Evolutionary conservation across 768 basidiomycete species (phyloP), one percentile per base, ranked within the genome.

Genomic region (Hygrocybe coccinea): DNA sequence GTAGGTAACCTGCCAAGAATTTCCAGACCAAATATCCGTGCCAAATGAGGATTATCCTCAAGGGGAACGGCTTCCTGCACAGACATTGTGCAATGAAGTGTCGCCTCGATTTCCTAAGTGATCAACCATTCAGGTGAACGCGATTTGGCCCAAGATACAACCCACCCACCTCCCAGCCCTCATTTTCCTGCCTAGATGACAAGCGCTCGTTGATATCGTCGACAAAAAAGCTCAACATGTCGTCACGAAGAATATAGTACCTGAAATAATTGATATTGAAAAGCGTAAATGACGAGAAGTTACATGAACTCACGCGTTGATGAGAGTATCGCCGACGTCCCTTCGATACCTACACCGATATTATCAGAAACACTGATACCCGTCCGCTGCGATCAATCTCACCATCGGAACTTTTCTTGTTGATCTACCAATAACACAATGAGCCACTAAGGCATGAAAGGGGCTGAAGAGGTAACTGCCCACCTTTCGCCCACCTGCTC

Each of bases 261-360:
- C 88, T 91, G 63, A n/a, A 34, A 17, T 19, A 5, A 22, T 11
- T 5, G 43, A 24, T 19, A 29, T 41, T 15, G 22, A 24, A 49
- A 69, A 55, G 35, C 22, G 6, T 37, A 44, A 19, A 49, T 10
- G 15, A 19, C 38, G 25, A 19, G 14, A 15, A 55, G 21, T 48
- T 38, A 48, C 2, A 15, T 21, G 17, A 17, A 75, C 86, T 52
- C 71, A 92, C 88, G 90, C 89, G 61, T 93, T 94, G 57, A 93
- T 86, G 12, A 94, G 76, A 1, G 89, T 90, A 70, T 94, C 91
- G 0, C 91, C 91, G 22, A 91, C 83, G 56, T 93, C 91, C 58
- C 90, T 74, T 60, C 91, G 83, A 71, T 91, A 93, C 29, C 89
- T 91, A 59, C 9, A 58, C 19, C 22, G 17, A 3, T 48, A 46